Conservation (phyloP, 2,329 filamentous ascomycete genomes). For the Fusarium sulawesiense region DNA sequence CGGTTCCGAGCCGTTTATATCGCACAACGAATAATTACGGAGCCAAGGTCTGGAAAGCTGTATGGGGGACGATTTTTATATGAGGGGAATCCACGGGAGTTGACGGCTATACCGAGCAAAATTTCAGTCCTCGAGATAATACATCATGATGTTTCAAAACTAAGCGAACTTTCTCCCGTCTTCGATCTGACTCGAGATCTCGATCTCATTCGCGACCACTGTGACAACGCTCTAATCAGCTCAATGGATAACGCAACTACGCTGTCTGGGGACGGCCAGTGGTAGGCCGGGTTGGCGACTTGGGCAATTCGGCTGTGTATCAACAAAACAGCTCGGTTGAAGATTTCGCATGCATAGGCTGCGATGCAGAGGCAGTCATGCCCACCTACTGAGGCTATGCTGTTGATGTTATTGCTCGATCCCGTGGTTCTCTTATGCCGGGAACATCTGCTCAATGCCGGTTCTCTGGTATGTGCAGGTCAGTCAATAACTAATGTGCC, state of each 20-base stretch:
- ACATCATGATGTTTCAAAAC: slow-evolving; percentile 52
- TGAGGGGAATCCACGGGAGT: slow-evolving; percentile 43
- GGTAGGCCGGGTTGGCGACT: not conserved
- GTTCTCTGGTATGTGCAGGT: not conserved
- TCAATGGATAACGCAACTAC: not conserved
- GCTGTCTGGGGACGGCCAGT: not conserved
- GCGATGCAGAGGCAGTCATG: not conserved
- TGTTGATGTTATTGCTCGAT: not conserved
- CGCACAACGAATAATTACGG: slow-evolving; percentile 36
- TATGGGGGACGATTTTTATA: slow-evolving; percentile 38
- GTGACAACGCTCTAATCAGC: not conserved
- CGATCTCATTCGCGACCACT: not conserved
- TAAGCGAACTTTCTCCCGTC: slow-evolving; percentile 1
- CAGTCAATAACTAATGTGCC: not conserved
- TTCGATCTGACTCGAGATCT: not conserved
- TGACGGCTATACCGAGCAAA: slow-evolving; percentile 51
- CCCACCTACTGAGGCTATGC: not conserved
- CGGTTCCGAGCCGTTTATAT: slow-evolving; percentile 32
- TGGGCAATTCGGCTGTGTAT: not conserved
- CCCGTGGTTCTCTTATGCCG: not conserved
- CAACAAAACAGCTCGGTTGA: not conserved
- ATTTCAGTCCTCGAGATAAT: slow-evolving; percentile 53
- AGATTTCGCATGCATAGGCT: not conserved
- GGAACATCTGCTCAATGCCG: not conserved
- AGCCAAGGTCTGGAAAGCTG: slow-evolving; percentile 39